These are phyloP conservation scores for Meira miltonrushii DNA, from an alignment of 1,284 basidiomycete species.

Conservation along the genomic window DNA sequence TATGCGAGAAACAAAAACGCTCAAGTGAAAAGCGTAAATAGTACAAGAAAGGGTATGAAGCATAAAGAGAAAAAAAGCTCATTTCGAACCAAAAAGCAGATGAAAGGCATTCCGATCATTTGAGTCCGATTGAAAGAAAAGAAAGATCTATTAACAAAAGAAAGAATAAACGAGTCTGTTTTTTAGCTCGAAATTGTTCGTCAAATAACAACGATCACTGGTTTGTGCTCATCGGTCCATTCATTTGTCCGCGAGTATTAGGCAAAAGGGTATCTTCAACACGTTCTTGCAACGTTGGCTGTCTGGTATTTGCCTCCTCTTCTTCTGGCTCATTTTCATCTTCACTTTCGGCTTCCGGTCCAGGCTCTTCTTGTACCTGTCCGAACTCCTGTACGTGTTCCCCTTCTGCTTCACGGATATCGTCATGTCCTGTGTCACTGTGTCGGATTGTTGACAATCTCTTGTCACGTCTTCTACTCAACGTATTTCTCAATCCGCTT, in stretches of 20 bases:
- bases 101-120: too few relatives aligned
- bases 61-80: too few relatives aligned
- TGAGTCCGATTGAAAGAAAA: too few relatives aligned
- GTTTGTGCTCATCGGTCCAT: background rate
- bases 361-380: background rate
- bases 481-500: background rate
- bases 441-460: constrained; percentile 3
- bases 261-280: background rate
- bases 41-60: too few relatives aligned
- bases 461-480: background rate
- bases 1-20: too few relatives aligned
- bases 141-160: too few relatives aligned
- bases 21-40: too few relatives aligned
- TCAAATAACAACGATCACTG: background rate
- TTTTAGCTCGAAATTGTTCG: too few relatives aligned
- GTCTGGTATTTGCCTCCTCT: too few relatives aligned
- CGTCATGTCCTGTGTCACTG: constrained; percentile 7
- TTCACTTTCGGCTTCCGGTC: background rate
- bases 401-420: constrained; percentile 7
- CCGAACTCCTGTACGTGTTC: background rate
- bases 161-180: too few relatives aligned
- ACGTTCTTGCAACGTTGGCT: background rate
- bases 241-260: constrained; percentile 4
- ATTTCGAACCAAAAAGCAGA: too few relatives aligned
- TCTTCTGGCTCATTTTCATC: background rate